A percentile compares a stretch with the other conserved stretches of the same genome.
Conservation (phyloP, 1,139 yeast genomes). For the Blastobotrys proliferans region DNA sequence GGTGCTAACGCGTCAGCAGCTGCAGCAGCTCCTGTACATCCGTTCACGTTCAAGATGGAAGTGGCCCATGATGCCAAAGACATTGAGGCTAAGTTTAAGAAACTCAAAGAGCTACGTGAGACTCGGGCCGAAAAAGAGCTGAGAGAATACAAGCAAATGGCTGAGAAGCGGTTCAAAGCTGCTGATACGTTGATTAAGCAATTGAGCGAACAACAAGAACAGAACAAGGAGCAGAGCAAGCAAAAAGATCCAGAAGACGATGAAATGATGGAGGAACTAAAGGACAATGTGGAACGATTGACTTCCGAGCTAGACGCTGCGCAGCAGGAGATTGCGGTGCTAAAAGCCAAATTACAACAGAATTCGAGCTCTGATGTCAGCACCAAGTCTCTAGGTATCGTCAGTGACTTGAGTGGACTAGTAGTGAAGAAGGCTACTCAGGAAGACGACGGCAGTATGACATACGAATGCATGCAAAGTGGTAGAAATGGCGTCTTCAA, state of each 20-base stretch:
- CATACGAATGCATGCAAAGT: slow-evolving; percentile 53
- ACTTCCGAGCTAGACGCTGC: slow-evolving; percentile 19
- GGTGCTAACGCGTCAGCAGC: neutral
- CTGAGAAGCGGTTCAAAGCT: slow-evolving; percentile 31
- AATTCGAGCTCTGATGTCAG: slow-evolving; percentile 7
- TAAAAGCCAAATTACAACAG: slow-evolving; percentile 20
- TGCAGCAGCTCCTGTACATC: neutral
- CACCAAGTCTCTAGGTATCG: slow-evolving; percentile 48
- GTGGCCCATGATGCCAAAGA: slow-evolving; percentile 11
- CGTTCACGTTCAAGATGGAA: slow-evolving; percentile 9
- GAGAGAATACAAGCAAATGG: slow-evolving; percentile 28
- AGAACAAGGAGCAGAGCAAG: slow-evolving; percentile 4
- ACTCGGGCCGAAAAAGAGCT: slow-evolving; percentile 33
- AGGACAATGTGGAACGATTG: slow-evolving; percentile 27
- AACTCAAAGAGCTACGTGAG: slow-evolving; percentile 21
- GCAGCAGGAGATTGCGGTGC: slow-evolving; percentile 17
- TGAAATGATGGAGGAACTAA: slow-evolving; percentile 29
- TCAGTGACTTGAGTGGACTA: slow-evolving; percentile 55
- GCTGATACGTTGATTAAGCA: slow-evolving; percentile 32
- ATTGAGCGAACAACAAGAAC: slow-evolving; percentile 16
- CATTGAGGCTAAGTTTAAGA: slow-evolving; percentile 15
- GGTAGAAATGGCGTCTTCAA: slow-evolving; percentile 40
- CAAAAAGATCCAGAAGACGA: slow-evolving; percentile 22
- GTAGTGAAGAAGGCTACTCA: slow-evolving; percentile 48
- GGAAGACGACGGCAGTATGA: slow-evolving; percentile 40